A percentile compares a stretch with the other conserved stretches of the same genome.
These are phyloP conservation scores for Funneliformis mosseae DNA, from an alignment of 192 early-diverging fungal species.

Conservation along the genomic window DNA sequence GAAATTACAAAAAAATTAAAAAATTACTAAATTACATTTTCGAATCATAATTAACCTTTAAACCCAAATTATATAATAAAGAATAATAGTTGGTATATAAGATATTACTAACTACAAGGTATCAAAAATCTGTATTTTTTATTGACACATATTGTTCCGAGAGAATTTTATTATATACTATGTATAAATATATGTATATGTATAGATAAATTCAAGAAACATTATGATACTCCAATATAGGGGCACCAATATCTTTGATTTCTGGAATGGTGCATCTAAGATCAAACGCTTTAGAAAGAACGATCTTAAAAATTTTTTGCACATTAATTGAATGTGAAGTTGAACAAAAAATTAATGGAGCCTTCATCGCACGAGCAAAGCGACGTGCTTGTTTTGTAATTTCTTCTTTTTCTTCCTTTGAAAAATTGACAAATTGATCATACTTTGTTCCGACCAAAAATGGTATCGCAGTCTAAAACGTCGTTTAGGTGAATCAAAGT, in stretches of 20 bases:
- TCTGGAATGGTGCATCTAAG: slow-evolving; percentile 91
- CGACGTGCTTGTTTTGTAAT: slow-evolving; percentile 91
- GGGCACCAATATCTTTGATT: slow-evolving; percentile 87
- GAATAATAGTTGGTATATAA: too few relatives aligned
- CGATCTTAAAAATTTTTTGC: slow-evolving; percentile 97
- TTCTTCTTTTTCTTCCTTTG: slow-evolving; percentile 88
- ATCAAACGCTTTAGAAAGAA: slow-evolving; percentile 91
- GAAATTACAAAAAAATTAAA: too few relatives aligned
- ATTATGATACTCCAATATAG: slow-evolving; percentile 82
- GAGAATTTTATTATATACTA: too few relatives aligned
- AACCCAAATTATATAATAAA: too few relatives aligned
- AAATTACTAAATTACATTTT: too few relatives aligned
- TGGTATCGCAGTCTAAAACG: slow-evolving; percentile 79
- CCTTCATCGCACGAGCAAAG: slow-evolving; percentile 92
- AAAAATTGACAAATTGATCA: slow-evolving; percentile 85
- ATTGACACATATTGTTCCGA: too few relatives aligned
- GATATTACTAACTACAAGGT: too few relatives aligned
- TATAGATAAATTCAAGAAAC: neutral
- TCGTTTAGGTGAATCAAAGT: neutral
- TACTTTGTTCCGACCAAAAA: slow-evolving; percentile 97
- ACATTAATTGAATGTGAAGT: slow-evolving; percentile 94
- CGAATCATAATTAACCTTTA: too few relatives aligned
- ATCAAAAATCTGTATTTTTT: too few relatives aligned
- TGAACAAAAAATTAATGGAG: slow-evolving; percentile 93
- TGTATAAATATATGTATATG: too few relatives aligned